Evolutionary conservation across 225 moss, liverwort and hornwort species (phyloP).

Genomic region (Pleurozium schreberi): DNA sequence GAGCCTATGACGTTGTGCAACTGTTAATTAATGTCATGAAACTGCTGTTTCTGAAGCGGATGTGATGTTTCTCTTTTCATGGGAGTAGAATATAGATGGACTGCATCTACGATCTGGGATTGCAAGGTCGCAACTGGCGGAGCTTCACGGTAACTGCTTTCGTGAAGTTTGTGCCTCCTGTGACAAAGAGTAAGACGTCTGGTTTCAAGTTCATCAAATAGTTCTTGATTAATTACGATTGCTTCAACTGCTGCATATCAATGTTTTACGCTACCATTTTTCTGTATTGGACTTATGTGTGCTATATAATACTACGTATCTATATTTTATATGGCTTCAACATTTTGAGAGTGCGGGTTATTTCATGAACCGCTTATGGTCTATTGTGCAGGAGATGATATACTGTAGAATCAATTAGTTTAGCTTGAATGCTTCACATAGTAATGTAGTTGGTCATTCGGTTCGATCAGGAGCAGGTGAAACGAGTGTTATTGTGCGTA

Average conservation of each 20-base stretch:
- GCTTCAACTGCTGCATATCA: not conserved
- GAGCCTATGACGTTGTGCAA: not conserved
- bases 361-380: not conserved
- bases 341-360: not conserved
- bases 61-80: slow-evolving; percentile 1
- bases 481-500: not conserved
- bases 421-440: not conserved
- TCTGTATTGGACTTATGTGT: not conserved
- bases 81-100: slow-evolving; percentile 79
- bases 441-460: not conserved
- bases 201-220: not conserved
- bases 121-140: slow-evolving; percentile 56
- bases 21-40: not conserved
- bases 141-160: slow-evolving; percentile 84
- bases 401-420: not conserved
- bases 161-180: slow-evolving; percentile 70
- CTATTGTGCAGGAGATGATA: not conserved
- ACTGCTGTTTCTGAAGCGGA: slow-evolving; percentile 2
- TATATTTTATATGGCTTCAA: not conserved
- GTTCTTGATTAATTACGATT: not conserved
- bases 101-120: slow-evolving; percentile 84
- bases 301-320: not conserved
- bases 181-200: slow-evolving; percentile 55
- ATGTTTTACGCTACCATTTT: not conserved
- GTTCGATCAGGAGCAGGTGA: not conserved